phyloP scores from a whole-genome alignment of 2,329 filamentous ascomycete species.

The Ophiosphaerella narmari region DNA sequence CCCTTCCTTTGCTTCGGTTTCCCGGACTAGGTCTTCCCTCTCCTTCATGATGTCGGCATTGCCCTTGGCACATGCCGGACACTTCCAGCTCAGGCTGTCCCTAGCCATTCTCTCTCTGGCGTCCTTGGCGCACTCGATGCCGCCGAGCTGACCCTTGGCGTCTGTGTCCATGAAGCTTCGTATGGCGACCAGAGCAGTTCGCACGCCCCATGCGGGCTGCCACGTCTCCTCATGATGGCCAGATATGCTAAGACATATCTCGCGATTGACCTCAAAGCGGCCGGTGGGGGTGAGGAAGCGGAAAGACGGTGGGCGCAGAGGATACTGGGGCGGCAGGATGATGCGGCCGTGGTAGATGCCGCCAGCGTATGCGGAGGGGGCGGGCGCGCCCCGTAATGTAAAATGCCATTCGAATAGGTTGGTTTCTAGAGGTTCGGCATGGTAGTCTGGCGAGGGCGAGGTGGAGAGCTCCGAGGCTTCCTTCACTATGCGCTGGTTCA shows the following conservation, averaged over 20 bases:
- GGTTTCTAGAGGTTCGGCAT: slow-evolving; percentile 80
- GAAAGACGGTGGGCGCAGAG: slow-evolving; percentile 90
- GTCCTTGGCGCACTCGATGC: slow-evolving; percentile 71
- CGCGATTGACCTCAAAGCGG: slow-evolving; percentile 92
- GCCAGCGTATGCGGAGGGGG: slow-evolving; percentile 72
- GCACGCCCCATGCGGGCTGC: slow-evolving; percentile 97
- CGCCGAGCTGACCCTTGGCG: slow-evolving; percentile 84
- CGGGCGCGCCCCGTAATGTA: slow-evolving; percentile 86
- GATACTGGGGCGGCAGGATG: slow-evolving; percentile 85
- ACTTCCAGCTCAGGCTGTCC: slow-evolving; percentile 69
- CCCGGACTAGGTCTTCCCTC: slow-evolving; percentile 63
- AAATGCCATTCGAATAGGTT: slow-evolving; percentile 99
- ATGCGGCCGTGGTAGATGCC: slow-evolving; percentile 97
- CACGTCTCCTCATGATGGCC: slow-evolving; percentile 98
- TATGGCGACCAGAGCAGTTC: slow-evolving; percentile 80
- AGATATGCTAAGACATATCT: slow-evolving; percentile 92
- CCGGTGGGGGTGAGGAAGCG: slow-evolving; percentile 91
- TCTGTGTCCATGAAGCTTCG: slow-evolving; percentile 93
- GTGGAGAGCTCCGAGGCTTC: slow-evolving; percentile 86
- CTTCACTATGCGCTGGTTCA: slow-evolving; percentile 62
- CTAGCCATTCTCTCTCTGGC: slow-evolving; percentile 71
- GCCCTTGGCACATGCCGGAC: slow-evolving; percentile 69
- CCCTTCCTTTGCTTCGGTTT: slow-evolving; percentile 50
- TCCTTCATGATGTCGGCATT: slow-evolving; percentile 77
- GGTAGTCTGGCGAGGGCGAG: slow-evolving; percentile 82